phyloP scores from a whole-genome alignment of 768 basidiomycete genomes.

The Termitomyces sp. region DNA sequence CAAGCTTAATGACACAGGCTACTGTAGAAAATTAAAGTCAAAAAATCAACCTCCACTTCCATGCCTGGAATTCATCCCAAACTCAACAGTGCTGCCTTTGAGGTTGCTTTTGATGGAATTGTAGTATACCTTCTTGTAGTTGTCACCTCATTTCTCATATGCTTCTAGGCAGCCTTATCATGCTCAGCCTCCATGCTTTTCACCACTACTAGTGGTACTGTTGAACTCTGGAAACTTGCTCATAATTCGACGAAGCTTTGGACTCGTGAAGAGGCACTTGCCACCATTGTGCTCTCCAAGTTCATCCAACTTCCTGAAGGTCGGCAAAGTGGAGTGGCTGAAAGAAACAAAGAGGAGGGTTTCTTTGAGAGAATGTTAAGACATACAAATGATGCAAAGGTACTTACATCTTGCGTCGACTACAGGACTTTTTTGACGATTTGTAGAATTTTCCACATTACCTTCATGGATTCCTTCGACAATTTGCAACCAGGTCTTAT shows the following conservation, averaged over 20 bases:
- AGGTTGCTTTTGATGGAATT: conserved; percentile 69
- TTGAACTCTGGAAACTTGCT: conserved; percentile 68
- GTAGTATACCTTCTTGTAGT: conserved; percentile 29
- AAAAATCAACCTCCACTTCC: conserved; percentile 43
- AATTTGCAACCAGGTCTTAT: conserved; percentile 68
- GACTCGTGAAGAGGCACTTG: conserved; percentile 78
- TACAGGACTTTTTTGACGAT: neutral
- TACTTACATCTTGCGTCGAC: conserved; percentile 16
- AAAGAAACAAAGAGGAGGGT: conserved; percentile 39
- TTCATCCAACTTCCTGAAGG: conserved; percentile 77
- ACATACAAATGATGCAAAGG: conserved; percentile 58
- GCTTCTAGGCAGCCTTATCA: conserved; percentile 32
- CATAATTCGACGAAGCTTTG: conserved; percentile 41
- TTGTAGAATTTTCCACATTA: conserved; percentile 75
- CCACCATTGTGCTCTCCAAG: conserved; percentile 55
- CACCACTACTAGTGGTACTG: conserved; percentile 68
- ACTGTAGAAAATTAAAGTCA: conserved; percentile 45
- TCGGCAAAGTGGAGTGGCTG: conserved; percentile 21
- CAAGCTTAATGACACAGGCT: neutral
- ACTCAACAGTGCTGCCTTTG: conserved; percentile 24
- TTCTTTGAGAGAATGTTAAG: conserved; percentile 46
- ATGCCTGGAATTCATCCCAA: conserved; percentile 27
- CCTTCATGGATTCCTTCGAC: conserved; percentile 54
- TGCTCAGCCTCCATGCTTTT: conserved; percentile 44
- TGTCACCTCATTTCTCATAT: neutral